These are phyloP conservation scores for Trichaptum fuscoviolaceum DNA, from an alignment of 768 basidiomycete genomes.

Conservation along the genomic window DNA sequence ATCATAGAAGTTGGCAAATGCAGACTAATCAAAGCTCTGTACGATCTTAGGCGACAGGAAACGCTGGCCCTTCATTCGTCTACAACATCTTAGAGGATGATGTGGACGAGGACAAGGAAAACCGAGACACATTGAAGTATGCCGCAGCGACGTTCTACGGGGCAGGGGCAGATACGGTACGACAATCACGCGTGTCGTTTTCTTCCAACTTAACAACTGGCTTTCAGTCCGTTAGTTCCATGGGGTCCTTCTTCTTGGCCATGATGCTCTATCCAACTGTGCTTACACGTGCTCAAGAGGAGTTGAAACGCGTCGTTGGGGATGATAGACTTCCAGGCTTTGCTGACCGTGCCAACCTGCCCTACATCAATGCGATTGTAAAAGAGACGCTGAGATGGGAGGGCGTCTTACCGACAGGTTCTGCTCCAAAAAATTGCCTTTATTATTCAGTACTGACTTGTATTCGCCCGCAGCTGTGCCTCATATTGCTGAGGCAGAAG, in stretches of 20 bases:
- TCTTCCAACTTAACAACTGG: background rate
- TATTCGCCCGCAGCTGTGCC: slow-evolving; percentile 4
- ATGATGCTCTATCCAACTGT: slow-evolving; percentile 34
- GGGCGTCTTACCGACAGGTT: slow-evolving; percentile 14
- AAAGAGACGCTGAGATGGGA: slow-evolving; percentile 27
- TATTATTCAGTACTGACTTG: background rate
- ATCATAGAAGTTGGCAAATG: background rate
- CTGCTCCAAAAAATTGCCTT: background rate
- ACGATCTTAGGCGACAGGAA: background rate
- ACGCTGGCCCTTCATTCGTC: background rate
- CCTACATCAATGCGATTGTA: slow-evolving; percentile 31
- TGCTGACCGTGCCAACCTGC: slow-evolving; percentile 24
- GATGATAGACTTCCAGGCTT: slow-evolving; percentile 31
- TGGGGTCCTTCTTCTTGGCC: slow-evolving; percentile 32
- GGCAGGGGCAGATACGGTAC: slow-evolving; percentile 36
- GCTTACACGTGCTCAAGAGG: slow-evolving; percentile 32
- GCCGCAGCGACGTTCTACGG: background rate
- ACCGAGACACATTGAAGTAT: background rate
- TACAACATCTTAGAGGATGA: background rate
- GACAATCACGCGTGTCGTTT: slow-evolving; percentile 6
- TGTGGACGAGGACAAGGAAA: background rate
- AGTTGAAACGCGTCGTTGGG: slow-evolving; percentile 34
- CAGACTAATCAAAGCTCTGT: background rate
- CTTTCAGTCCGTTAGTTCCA: slow-evolving; percentile 25
- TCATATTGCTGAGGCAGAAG: slow-evolving; percentile 11